phyloP scores from a whole-genome alignment of 768 basidiomycete species.

The Termitomyces sp. region DNA sequence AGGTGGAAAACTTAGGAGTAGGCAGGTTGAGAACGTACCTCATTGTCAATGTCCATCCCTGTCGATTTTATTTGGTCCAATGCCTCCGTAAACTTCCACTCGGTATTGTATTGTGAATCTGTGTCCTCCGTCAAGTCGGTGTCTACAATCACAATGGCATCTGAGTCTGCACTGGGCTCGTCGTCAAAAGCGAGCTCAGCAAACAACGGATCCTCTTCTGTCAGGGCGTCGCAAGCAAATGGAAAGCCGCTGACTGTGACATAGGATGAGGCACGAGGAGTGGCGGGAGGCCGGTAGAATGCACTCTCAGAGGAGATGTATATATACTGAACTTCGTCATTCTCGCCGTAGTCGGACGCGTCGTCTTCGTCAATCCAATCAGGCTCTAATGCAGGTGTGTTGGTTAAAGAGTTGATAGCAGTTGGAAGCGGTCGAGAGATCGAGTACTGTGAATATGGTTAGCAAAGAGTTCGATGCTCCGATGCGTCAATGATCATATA shows the following conservation, averaged over 20 bases:
- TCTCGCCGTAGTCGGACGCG: slow-evolving; percentile 7
- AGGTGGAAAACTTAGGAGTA: neutral
- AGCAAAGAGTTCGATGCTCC: neutral
- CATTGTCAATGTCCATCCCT: neutral
- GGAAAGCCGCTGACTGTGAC: slow-evolving; percentile 22
- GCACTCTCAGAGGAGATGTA: slow-evolving; percentile 33
- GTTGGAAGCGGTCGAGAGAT: slow-evolving; percentile 4
- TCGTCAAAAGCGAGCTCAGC: slow-evolving; percentile 8
- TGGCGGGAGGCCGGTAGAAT: slow-evolving; percentile 28
- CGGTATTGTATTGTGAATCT: neutral
- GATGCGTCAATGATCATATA: neutral
- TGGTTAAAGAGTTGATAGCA: slow-evolving; percentile 7
- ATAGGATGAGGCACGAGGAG: slow-evolving; percentile 22
- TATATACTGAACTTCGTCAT: slow-evolving; percentile 30
- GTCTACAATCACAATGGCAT: slow-evolving; percentile 7
- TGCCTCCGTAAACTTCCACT: slow-evolving; percentile 3
- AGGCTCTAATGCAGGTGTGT: slow-evolving; percentile 15
- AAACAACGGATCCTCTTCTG: slow-evolving; percentile 18
- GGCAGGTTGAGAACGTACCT: neutral
- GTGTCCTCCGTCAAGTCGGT: neutral
- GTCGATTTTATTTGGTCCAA: slow-evolving; percentile 2
- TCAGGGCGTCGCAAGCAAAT: slow-evolving; percentile 20
- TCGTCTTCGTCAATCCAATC: slow-evolving; percentile 13
- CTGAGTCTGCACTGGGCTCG: neutral
- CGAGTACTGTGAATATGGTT: neutral